phyloP scores from a whole-genome alignment of 2,329 filamentous ascomycete species.

The Xylariaceae sp. region DNA sequence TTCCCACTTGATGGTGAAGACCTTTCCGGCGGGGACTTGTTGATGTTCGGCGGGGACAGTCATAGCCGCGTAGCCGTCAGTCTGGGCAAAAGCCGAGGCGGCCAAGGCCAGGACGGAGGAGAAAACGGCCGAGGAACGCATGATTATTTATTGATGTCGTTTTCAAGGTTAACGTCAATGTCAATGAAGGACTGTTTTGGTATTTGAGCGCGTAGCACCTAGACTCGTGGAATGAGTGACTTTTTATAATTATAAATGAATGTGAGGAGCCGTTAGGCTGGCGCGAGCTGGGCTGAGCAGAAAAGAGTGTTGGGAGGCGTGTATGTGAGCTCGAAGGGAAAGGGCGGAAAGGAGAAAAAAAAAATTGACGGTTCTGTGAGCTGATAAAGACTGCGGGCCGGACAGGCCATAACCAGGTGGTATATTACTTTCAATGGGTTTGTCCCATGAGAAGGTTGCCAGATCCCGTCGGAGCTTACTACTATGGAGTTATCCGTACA shows the following conservation, averaged over 20 bases:
- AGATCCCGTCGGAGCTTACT: no score
- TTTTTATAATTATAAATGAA: slow-evolving; percentile 27
- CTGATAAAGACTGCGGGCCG: background rate
- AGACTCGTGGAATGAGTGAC: slow-evolving; percentile 11
- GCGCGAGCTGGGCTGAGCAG: slow-evolving; percentile 10
- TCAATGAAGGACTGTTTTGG: background rate
- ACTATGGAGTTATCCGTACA: no score
- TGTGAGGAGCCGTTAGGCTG: slow-evolving; percentile 22
- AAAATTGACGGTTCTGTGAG: background rate
- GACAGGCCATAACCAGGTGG: no score
- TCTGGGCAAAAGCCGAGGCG: slow-evolving; percentile 56
- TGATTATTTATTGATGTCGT: slow-evolving; percentile 38
- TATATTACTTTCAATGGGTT: no score
- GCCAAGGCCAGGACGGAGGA: slow-evolving; percentile 56
- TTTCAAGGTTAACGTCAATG: no score
- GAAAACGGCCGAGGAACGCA: slow-evolving; percentile 55
- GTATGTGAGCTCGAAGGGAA: slow-evolving; percentile 4
- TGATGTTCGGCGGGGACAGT: slow-evolving; percentile 48
- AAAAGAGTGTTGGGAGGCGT: slow-evolving; percentile 24
- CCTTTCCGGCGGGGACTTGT: slow-evolving; percentile 50
- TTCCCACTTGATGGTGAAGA: slow-evolving; percentile 56
- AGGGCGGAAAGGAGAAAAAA: background rate
- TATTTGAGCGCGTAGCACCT: background rate
- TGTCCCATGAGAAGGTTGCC: no score
- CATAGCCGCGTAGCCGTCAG: slow-evolving; percentile 59